Percentiles rank a stretch among this genome's conserved stretches.
Conservation (phyloP, 2,329 filamentous ascomycete species). For the Moelleriella libera region DNA sequence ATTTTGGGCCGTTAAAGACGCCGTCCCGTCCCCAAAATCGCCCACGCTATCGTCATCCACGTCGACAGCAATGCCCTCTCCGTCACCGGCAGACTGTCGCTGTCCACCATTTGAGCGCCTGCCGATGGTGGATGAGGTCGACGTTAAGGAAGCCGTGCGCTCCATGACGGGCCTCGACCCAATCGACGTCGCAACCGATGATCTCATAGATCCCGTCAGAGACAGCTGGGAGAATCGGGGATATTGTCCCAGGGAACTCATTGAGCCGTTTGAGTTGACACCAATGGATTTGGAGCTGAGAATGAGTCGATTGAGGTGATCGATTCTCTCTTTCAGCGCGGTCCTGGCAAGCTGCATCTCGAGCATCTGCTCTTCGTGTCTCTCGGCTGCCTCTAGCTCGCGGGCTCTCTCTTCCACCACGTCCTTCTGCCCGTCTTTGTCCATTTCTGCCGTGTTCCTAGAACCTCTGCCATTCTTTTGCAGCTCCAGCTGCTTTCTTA, state of each 20-base stretch:
- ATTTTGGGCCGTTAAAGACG: slow-evolving; percentile 73
- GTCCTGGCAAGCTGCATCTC: slow-evolving; percentile 97
- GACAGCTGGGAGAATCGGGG: slow-evolving; percentile 48
- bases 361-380: slow-evolving; percentile 93
- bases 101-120: slow-evolving; percentile 32
- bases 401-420: slow-evolving; percentile 59
- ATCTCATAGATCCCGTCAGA: slow-evolving; percentile 43
- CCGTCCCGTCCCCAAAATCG: slow-evolving; percentile 76
- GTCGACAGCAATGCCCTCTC: slow-evolving; percentile 26
- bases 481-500: slow-evolving; percentile 68
- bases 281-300: slow-evolving; percentile 91
- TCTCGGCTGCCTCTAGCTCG: slow-evolving; percentile 67
- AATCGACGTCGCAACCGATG: slow-evolving; percentile 54
- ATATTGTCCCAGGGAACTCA: slow-evolving; percentile 51
- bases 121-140: slow-evolving; percentile 44
- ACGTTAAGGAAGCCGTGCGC: slow-evolving; percentile 53
- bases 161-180: slow-evolving; percentile 37
- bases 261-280: slow-evolving; percentile 67
- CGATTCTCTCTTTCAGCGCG: slow-evolving; percentile 90
- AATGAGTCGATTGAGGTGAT: slow-evolving; percentile 90
- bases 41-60: slow-evolving; percentile 57
- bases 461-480: slow-evolving; percentile 57
- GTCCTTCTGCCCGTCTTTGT: slow-evolving; percentile 40
- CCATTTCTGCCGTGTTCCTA: slow-evolving; percentile 32
- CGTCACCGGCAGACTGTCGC: slow-evolving; percentile 26